Evolutionary conservation across 78 protist genomes (phyloP).

Genomic region (Diacronema lutheri): DNA sequence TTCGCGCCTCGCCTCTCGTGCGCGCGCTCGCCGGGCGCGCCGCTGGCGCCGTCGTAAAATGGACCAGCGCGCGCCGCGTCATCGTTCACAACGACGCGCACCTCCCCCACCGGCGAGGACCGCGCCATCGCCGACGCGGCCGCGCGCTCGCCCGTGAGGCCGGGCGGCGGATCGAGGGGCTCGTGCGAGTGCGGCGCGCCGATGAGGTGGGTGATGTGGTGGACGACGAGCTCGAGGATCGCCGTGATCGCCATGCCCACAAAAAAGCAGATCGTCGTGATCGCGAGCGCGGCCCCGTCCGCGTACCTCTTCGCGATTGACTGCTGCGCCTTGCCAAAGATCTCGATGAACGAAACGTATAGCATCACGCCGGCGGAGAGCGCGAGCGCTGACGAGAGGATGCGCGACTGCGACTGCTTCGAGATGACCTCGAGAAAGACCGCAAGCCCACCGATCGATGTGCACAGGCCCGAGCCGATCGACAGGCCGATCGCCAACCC

Average conservation of each 20-base stretch:
- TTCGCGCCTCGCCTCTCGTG: neutral
- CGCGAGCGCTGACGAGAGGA: constrained; percentile 36
- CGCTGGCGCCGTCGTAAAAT: neutral
- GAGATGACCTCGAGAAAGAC: too few relatives aligned
- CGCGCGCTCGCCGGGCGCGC: neutral
- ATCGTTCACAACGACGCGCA: neutral
- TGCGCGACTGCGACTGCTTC: neutral
- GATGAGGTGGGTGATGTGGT: too few relatives aligned
- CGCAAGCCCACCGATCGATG: too few relatives aligned
- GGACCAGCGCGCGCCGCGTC: too few relatives aligned
- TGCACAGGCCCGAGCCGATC: too few relatives aligned
- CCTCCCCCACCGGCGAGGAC: neutral
- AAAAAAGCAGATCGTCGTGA: constrained; percentile 40
- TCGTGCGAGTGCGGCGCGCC: too few relatives aligned
- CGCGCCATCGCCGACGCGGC: too few relatives aligned
- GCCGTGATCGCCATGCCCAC: constrained; percentile 27
- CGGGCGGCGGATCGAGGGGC: neutral
- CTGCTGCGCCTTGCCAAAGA: constrained; percentile 25
- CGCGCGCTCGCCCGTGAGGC: neutral
- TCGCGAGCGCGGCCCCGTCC: neutral
- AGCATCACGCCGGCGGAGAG: constrained; percentile 66
- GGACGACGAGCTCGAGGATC: too few relatives aligned
- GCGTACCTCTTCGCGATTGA: neutral
- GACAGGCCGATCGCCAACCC: too few relatives aligned
- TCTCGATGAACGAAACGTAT: constrained; percentile 59